A percentile compares a stretch with the other conserved stretches of the same genome.
These are phyloP conservation scores for Ensete ventricosum DNA, from an alignment of 176 grass and related monocot species.

Conservation along the genomic window DNA sequence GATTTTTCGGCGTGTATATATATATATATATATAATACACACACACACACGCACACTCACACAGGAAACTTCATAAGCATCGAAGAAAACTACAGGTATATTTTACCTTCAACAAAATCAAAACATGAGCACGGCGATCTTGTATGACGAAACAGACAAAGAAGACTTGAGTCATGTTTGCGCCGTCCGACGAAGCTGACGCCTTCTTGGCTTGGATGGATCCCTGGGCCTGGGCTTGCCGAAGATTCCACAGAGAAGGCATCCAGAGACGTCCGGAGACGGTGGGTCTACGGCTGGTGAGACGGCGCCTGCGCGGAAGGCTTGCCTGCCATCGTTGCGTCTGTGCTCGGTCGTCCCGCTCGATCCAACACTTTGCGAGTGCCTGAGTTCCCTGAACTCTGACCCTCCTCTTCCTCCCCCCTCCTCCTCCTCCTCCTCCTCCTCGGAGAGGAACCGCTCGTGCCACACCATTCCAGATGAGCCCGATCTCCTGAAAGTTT, in stretches of 20 bases:
- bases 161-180: too few species aligned
- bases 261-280: slow-evolving; percentile 65
- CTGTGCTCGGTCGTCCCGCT: slow-evolving; percentile 30
- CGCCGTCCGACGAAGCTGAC: not conserved
- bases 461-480: slow-evolving; percentile 83
- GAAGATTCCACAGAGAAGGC: slow-evolving; percentile 63
- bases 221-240: slow-evolving; percentile 20
- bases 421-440: slow-evolving; percentile 11
- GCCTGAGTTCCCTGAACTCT: slow-evolving; percentile 39
- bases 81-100: too few species aligned
- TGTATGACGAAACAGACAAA: too few species aligned
- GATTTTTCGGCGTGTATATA: too few species aligned
- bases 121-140: too few species aligned
- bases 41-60: too few species aligned
- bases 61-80: too few species aligned
- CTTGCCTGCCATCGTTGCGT: not conserved
- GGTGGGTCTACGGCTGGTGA: slow-evolving; percentile 58
- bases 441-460: slow-evolving; percentile 50
- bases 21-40: too few species aligned
- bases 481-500: slow-evolving; percentile 78
- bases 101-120: too few species aligned
- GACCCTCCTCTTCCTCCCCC: slow-evolving; percentile 2
- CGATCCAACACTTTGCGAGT: slow-evolving; percentile 54
- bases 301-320: slow-evolving; percentile 26
- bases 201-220: slow-evolving; percentile 1